phyloP scores from a whole-genome alignment of 176 grass and related monocot species.

The Phoenix dactylifera region DNA sequence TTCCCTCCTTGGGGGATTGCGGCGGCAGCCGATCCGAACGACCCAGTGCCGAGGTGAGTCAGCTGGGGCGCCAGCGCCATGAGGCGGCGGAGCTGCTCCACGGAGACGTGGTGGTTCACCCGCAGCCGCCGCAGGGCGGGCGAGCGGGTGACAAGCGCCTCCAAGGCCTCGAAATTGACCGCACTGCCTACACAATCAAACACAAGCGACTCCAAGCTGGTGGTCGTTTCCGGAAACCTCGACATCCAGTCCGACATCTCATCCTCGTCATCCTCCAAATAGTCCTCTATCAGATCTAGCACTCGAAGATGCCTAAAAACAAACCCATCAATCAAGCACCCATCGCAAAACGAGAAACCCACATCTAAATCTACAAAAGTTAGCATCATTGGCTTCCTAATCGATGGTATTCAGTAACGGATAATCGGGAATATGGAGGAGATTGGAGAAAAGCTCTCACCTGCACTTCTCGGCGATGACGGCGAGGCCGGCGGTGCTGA shows the following conservation, averaged over 20 bases:
- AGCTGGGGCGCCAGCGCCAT: constrained; percentile 73
- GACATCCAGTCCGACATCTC: constrained; percentile 83
- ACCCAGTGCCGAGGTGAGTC: constrained; percentile 71
- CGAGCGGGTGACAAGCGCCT: constrained; percentile 63
- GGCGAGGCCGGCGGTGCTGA: constrained; percentile 79
- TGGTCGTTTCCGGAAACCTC: constrained; percentile 63
- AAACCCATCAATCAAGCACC: constrained; percentile 17
- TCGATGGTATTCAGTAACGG: no score
- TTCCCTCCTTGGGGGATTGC: constrained; percentile 1
- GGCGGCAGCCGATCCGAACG: constrained; percentile 40
- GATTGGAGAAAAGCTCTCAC: constrained; percentile 17
- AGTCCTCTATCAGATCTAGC: constrained; percentile 82
- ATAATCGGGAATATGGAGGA: no score
- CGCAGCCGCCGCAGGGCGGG: constrained; percentile 34
- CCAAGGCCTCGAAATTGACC: constrained; percentile 75
- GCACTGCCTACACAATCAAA: constrained; percentile 53
- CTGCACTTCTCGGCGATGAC: constrained; percentile 63
- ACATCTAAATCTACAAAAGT: background rate
- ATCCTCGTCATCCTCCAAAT: constrained; percentile 56
- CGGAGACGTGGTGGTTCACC: constrained; percentile 63
- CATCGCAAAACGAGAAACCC: background rate
- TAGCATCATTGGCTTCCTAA: no score
- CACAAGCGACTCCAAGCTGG: constrained; percentile 49
- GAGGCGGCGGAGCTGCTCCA: constrained; percentile 62
- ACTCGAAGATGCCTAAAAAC: constrained; percentile 56